Conservation (phyloP, 371 early-diverging fungal species). For the Mortierella sp. region DNA sequence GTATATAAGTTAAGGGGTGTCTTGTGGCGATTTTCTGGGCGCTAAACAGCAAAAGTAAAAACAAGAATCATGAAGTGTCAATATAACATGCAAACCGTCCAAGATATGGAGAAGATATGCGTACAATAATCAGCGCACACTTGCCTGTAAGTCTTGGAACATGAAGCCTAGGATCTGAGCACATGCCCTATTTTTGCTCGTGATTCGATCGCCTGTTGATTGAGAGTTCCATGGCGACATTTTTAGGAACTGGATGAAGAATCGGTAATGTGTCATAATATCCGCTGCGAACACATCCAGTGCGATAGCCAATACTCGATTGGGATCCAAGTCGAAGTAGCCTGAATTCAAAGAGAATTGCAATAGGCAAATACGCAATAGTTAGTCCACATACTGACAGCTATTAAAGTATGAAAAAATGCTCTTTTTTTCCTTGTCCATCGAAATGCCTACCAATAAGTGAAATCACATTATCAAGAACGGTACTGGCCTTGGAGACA, state of each 20-base stretch:
- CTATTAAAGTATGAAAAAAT: neutral
- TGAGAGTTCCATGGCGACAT: conserved; percentile 76
- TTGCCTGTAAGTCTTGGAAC: conserved; percentile 74
- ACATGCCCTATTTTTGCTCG: conserved; percentile 55
- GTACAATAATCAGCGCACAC: neutral
- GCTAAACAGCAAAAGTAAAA: conserved; percentile 8
- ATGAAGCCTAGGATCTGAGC: conserved; percentile 93
- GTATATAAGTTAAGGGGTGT: conserved; percentile 57
- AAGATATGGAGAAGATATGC: neutral
- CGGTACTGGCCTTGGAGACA: conserved; percentile 15
- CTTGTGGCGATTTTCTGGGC: conserved; percentile 42
- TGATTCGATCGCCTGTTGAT: conserved; percentile 10
- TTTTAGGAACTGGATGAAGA: conserved; percentile 82
- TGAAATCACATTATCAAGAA: conserved; percentile 30
- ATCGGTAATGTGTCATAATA: conserved; percentile 78
- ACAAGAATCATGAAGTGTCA: neutral
- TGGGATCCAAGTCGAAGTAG: conserved; percentile 90
- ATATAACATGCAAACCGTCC: neutral
- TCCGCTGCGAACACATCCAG: conserved; percentile 85
- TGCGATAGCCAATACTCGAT: conserved; percentile 87
- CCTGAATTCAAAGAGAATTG: conserved; percentile 54
- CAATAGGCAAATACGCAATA: no score
- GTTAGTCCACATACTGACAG: neutral
- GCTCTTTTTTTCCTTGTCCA: neutral
- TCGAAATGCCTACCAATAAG: conserved; percentile 26